A percentile compares a stretch with the other conserved stretches of the same genome.
Conservation (phyloP, 176 grass and related monocot species). For the Neostapfia colusana region DNA sequence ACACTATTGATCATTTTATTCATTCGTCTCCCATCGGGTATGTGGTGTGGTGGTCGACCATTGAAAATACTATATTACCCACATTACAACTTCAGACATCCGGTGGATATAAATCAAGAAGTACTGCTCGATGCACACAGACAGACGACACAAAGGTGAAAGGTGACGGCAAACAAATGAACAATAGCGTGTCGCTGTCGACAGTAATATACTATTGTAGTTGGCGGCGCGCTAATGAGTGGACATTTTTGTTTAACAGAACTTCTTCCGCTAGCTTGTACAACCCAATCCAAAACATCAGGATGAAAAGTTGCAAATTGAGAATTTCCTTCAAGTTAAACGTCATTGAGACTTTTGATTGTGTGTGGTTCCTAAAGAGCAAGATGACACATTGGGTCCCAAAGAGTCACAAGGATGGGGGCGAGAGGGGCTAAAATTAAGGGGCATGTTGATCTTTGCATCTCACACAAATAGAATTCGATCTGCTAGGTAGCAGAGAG, state of each 20-base stretch:
- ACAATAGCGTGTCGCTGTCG: no score
- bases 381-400: background rate
- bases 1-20: no score
- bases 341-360: background rate
- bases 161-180: background rate
- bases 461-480: background rate
- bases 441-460: background rate
- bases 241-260: background rate
- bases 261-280: background rate
- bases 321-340: background rate
- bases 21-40: no score
- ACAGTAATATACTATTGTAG: background rate
- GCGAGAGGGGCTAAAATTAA: background rate
- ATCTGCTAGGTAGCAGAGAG: background rate
- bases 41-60: background rate
- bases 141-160: no score
- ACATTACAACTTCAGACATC: background rate
- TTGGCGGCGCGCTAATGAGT: background rate
- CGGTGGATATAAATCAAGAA: background rate
- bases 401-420: background rate
- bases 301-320: background rate
- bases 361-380: background rate
- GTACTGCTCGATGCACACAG: background rate
- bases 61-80: background rate
- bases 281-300: background rate